Evolutionary conservation across 1,139 yeast species (phyloP).

Genomic region (Hansenula sp.): DNA sequence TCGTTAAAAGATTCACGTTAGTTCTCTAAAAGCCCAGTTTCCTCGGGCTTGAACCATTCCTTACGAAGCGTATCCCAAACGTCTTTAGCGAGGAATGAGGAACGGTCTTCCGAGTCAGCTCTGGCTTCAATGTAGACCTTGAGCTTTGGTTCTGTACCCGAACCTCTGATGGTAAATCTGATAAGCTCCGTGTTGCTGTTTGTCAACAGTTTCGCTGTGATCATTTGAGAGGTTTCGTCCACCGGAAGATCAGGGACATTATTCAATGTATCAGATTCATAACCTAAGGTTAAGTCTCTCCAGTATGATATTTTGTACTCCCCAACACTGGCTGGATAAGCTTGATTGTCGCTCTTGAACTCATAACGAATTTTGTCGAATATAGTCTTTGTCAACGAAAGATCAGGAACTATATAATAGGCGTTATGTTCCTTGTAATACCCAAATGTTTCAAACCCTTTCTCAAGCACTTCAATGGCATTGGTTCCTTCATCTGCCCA

Average conservation of each 20-base stretch:
- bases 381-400: conserved; percentile 43
- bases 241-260: conserved; percentile 62
- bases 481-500: conserved; percentile 37
- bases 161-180: conserved; percentile 84
- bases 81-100: conserved; percentile 46
- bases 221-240: conserved; percentile 79
- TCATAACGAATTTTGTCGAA: conserved; percentile 44
- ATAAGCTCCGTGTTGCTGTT: conserved; percentile 32
- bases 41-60: conserved; percentile 60
- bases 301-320: conserved; percentile 52
- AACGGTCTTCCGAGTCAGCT: conserved; percentile 39
- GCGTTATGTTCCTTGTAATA: conserved; percentile 84
- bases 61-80: conserved; percentile 63
- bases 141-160: conserved; percentile 95
- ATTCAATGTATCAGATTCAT: conserved; percentile 61
- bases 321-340: conserved; percentile 28
- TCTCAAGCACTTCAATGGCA: conserved; percentile 42
- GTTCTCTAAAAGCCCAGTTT: conserved; percentile 23
- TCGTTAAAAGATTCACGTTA: no score
- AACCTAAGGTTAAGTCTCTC: conserved; percentile 85
- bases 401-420: conserved; percentile 65
- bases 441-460: conserved; percentile 65
- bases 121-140: conserved; percentile 87
- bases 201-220: conserved; percentile 47
- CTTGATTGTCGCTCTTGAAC: conserved; percentile 10